These are phyloP conservation scores for Orbilia oligospora DNA, from an alignment of 2,329 filamentous ascomycete species.

Conservation along the genomic window DNA sequence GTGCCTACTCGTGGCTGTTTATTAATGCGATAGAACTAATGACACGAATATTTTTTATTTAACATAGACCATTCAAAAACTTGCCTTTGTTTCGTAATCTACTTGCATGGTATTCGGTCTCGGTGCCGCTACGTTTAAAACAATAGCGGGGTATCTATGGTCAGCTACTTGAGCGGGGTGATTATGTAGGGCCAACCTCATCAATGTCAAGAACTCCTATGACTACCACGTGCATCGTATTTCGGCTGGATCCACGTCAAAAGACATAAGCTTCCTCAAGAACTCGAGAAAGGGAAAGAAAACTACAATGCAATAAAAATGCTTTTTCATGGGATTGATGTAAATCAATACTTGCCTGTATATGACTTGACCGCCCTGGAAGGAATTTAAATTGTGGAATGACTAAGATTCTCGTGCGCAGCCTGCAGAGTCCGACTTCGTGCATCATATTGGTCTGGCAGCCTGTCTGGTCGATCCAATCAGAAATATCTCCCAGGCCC, in stretches of 20 bases:
- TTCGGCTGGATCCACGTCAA: slow-evolving; percentile 14
- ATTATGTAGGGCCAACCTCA: slow-evolving; percentile 23
- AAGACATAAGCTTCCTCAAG: slow-evolving; percentile 1
- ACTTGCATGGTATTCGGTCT: background rate
- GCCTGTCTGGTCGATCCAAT: slow-evolving; percentile 28
- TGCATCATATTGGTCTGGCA: slow-evolving; percentile 39
- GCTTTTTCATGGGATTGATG: background rate
- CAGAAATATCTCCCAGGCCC: slow-evolving; percentile 27
- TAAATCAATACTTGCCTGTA: background rate
- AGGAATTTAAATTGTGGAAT: slow-evolving; percentile 18
- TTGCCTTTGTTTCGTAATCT: background rate
- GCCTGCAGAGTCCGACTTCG: slow-evolving; percentile 29
- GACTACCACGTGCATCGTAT: slow-evolving; percentile 5
- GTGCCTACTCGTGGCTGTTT: background rate
- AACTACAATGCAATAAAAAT: background rate
- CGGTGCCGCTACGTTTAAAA: background rate
- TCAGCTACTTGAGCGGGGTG: background rate
- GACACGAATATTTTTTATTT: slow-evolving; percentile 2
- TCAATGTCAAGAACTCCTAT: background rate
- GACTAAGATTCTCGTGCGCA: slow-evolving; percentile 8
- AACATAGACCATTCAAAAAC: background rate
- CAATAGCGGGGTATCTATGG: background rate
- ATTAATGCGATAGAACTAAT: background rate
- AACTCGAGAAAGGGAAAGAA: background rate
- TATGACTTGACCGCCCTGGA: background rate